Conservation (phyloP, 805 yeast species). For the Metschnikowia matae region DNA sequence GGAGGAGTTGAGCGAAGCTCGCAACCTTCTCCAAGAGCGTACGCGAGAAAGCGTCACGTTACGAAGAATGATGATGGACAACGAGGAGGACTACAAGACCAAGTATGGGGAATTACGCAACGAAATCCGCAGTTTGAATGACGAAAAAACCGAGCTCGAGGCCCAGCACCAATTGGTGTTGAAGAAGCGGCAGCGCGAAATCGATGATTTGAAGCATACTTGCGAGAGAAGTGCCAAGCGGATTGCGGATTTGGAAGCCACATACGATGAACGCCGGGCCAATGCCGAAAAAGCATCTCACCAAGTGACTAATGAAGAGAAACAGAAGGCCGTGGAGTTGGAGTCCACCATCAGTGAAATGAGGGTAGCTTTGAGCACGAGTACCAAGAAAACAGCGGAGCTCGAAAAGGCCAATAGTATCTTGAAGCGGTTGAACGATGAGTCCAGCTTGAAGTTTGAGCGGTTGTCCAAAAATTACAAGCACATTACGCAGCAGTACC, state of each 20-base stretch:
- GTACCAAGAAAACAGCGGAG: slow-evolving; percentile 52
- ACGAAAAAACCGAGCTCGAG: slow-evolving; percentile 62
- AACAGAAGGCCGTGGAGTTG: slow-evolving; percentile 18
- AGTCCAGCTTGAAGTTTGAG: slow-evolving; percentile 61
- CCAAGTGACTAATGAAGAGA: slow-evolving; percentile 6
- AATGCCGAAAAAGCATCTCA: slow-evolving; percentile 21
- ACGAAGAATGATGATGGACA: slow-evolving; percentile 63
- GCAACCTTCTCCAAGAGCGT: slow-evolving; percentile 71
- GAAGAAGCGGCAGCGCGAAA: slow-evolving; percentile 58
- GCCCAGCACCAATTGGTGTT: slow-evolving; percentile 44
- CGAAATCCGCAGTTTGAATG: slow-evolving; percentile 47
- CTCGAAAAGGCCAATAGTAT: slow-evolving; percentile 49
- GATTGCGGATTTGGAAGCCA: slow-evolving; percentile 37
- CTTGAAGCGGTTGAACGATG: slow-evolving; percentile 62
- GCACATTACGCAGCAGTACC: slow-evolving; percentile 55
- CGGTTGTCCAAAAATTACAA: slow-evolving; percentile 69
- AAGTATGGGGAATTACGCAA: slow-evolving; percentile 54
- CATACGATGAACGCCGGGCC: slow-evolving; percentile 23
- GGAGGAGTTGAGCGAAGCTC: slow-evolving; percentile 77
- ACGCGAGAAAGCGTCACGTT: slow-evolving; percentile 73
- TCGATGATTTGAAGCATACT: slow-evolving; percentile 49
- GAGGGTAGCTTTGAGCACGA: slow-evolving; percentile 48
- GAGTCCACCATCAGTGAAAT: slow-evolving; percentile 39
- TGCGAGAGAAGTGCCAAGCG: slow-evolving; percentile 43
- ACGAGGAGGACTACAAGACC: slow-evolving; percentile 53